Evolutionary conservation across 352 stramenopile species (phyloP).

Genomic region (Phytophthora pistaciae): DNA sequence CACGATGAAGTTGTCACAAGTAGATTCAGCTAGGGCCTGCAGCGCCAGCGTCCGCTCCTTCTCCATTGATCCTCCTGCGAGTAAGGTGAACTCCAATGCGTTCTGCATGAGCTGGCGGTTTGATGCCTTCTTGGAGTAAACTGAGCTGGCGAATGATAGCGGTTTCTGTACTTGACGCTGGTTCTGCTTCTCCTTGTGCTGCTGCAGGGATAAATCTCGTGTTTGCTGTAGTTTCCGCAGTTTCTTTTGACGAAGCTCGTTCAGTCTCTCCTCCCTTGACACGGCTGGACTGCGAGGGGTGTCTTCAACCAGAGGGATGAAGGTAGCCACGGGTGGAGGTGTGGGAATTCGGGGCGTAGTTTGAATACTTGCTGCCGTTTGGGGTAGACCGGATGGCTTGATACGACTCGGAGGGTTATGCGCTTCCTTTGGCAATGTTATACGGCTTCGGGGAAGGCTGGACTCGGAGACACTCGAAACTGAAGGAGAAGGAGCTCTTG

Average conservation of each 20-base stretch:
- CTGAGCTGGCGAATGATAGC: constrained; percentile 10
- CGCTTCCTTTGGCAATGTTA: neutral
- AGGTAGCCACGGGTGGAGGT: constrained; percentile 18
- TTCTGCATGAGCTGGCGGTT: constrained; percentile 85
- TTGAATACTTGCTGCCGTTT: neutral
- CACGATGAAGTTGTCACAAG: constrained; percentile 78
- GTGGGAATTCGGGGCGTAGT: neutral
- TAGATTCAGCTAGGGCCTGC: constrained; percentile 49
- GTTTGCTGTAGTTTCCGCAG: constrained; percentile 68
- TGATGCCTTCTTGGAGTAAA: constrained; percentile 50
- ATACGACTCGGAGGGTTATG: neutral
- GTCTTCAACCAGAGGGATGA: constrained; percentile 22
- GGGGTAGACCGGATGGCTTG: neutral
- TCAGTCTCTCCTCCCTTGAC: constrained; percentile 43
- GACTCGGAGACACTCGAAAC: neutral
- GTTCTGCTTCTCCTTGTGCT: constrained; percentile 37
- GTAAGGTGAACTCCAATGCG: constrained; percentile 79
- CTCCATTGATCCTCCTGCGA: constrained; percentile 70
- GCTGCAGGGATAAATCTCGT: constrained; percentile 42
- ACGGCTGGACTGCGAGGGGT: neutral
- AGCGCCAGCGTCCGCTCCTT: constrained; percentile 61
- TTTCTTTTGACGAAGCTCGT: constrained; percentile 67
- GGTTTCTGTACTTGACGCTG: constrained; percentile 26
- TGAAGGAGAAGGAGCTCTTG: neutral
- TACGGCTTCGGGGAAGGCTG: neutral